Percentiles rank a stretch among this genome's conserved stretches.
phyloP scores from a whole-genome alignment of 306 rosid genomes.

The Vicia villosa region DNA sequence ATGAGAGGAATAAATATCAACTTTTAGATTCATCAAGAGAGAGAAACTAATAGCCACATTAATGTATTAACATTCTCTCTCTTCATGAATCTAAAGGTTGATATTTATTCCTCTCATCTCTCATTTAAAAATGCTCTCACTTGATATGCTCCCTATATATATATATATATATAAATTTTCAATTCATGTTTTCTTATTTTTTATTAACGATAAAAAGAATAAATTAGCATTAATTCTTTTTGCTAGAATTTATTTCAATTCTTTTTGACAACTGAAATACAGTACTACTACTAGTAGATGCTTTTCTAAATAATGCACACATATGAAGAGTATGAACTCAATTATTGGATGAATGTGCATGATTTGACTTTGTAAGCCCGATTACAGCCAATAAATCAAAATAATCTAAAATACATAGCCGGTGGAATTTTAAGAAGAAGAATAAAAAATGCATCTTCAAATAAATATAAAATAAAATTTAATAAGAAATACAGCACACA shows the following conservation, averaged over 20 bases:
- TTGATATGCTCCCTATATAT: too few relatives aligned
- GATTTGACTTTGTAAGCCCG: conserved; percentile 2
- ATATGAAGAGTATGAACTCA: neutral
- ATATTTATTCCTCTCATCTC: too few relatives aligned
- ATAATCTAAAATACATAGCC: conserved; percentile 41
- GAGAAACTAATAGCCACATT: too few relatives aligned
- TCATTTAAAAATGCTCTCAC: too few relatives aligned
- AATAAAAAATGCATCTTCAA: neutral
- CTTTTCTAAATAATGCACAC: neutral
- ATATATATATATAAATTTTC: too few relatives aligned
- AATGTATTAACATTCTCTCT: too few relatives aligned
- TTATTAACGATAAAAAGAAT: neutral
- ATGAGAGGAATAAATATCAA: too few relatives aligned
- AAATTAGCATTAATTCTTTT: neutral
- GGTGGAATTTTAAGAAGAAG: conserved; percentile 34
- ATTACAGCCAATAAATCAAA: neutral
- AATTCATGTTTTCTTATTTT: neutral
- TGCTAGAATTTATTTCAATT: neutral
- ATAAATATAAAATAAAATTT: neutral
- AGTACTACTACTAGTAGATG: neutral
- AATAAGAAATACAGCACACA: neutral
- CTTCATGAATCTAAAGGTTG: too few relatives aligned
- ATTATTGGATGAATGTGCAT: neutral
- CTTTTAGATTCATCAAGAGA: too few relatives aligned
- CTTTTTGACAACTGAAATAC: neutral